Evolutionary conservation across 805 yeast genomes (phyloP), one percentile per base, ranked within the genome.

Genomic region (Metschnikowia koreensis): DNA sequence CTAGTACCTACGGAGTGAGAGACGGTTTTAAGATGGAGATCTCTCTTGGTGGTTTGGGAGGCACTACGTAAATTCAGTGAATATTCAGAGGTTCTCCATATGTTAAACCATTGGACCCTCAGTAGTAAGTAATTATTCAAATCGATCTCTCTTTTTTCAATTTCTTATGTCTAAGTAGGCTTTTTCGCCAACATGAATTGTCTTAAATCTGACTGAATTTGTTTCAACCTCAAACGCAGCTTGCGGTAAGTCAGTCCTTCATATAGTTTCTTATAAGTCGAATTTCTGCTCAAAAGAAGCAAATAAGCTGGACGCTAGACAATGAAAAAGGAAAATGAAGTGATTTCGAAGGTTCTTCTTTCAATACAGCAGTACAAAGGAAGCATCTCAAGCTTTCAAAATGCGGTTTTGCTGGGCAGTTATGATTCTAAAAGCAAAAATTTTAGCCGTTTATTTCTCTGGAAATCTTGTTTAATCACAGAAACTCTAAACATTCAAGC

Each of bases 11-110:
- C 31, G 78, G 76, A 4, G 61, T 71, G 31, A 70, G 66, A 37
- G 72, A 72, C 43, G 77, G 77, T 1, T 65, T 73, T 44, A 74
- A 69, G 56, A 68, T 74, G 51, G 62, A 68, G 36, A 62, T 74
- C 26, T 64, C 75, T 6, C 63, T 74, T 41, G 77, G 77, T 12
- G 77, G 76, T 6, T 33, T 39, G 15, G 54, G 46, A 43, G 22
- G 44, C 11, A 28, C 44, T 38, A 41, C 17, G 33, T 53, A 41
- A 26, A 44, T 26, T 8, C 41, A 38, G 41, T 16, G 17, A 12
- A 22, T 3, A 22, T 22, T 22, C 22, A 22, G 22, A 22, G 22
- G 22, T 4, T 22, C 22, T 22, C 22, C 22, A 22, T 2, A 4
- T 22, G 2, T 22, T 22, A 22, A 22, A 2, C 22, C 22, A 22